These are phyloP conservation scores for Tripterygium wilfordii DNA, from an alignment of 177 flowering plant genomes.

Conservation along the genomic window DNA sequence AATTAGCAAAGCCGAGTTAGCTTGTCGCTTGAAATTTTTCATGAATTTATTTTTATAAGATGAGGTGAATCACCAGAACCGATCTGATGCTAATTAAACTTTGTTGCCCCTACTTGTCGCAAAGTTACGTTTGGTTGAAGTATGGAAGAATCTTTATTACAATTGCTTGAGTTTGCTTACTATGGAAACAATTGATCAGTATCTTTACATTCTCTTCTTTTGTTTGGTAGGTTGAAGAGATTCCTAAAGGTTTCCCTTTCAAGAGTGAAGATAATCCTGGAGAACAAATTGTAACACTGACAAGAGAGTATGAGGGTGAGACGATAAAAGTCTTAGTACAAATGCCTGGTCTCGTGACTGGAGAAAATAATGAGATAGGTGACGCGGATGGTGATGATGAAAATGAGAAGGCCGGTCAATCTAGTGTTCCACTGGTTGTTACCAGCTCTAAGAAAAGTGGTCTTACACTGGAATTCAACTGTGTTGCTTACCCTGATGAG, in stretches of 20 bases:
- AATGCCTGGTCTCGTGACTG: constrained; percentile 64
- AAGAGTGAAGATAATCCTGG: constrained; percentile 66
- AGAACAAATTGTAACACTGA: constrained; percentile 40
- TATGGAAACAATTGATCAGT: background rate
- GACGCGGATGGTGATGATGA: constrained; percentile 33
- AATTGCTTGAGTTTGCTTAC: background rate
- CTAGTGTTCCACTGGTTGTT: constrained; percentile 55
- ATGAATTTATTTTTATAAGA: no score
- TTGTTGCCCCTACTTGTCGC: no score
- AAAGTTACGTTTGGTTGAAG: no score
- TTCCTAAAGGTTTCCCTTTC: constrained; percentile 62
- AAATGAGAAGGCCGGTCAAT: constrained; percentile 17
- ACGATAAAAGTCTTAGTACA: constrained; percentile 62
- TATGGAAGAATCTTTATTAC: no score
- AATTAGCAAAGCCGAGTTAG: no score
- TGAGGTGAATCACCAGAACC: no score
- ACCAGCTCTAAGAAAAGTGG: constrained; percentile 55
- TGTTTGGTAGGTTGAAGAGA: constrained; percentile 34
- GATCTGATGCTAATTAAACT: no score
- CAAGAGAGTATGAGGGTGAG: constrained; percentile 64
- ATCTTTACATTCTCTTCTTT: background rate
- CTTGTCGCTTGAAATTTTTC: no score
- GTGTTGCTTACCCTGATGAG: constrained; percentile 66
- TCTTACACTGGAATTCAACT: constrained; percentile 49
- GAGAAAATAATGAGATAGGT: constrained; percentile 33